Base-by-base conservation (phyloP, 208 protist species). In the Acanthamoeba royreba region DNA sequence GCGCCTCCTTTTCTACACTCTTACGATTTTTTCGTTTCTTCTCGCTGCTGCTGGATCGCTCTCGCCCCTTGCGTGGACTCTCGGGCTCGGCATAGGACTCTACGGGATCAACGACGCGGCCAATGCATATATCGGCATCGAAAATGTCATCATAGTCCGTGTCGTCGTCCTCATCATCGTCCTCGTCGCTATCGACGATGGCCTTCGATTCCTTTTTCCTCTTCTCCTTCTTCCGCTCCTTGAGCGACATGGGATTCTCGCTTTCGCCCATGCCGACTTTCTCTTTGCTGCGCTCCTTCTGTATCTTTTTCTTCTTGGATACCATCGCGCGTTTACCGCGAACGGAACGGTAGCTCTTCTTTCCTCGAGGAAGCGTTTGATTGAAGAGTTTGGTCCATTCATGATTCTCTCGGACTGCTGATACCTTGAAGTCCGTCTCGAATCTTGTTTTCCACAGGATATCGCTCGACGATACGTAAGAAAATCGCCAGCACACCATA, bases 301-400 rank as follows among this genome's bases (percentile, higher is more conserved):
- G 25, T n/a, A 38, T 47, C n/a, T 9, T 31, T 38, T n/a, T 35
- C 72, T 83, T 83, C 72, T 83, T 83, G 13, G 11, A 25, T 43
- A 83, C 72, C 72, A 83, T 43, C 0, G 72, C 2, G 42, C 72
- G 72, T 43, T 83, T 83, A 9, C 72, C 72, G 42, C 72, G 72
- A 13, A 83, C 72, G 8, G 72, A 83, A 2, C 72, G 38, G 43
- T 83, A 83, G 42, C 42, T 43, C 72, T 83, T 83, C 1, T 31
- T 4, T 17, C 72, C 72, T 38, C 72, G 72, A 38, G 72, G 72
- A 13, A 83, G 72, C 3, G 1, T 25, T 2, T 83, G 72, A 43
- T 52, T 83, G 72, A 53, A 83, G 42, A 83, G 72, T 43, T 83
- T 83, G 72, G 72, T 83, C 72, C 72, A 83, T 43, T 83, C 42